These are phyloP conservation scores for Podospora sp. DNA, from an alignment of 495 filamentous ascomycete species.

Conservation along the genomic window DNA sequence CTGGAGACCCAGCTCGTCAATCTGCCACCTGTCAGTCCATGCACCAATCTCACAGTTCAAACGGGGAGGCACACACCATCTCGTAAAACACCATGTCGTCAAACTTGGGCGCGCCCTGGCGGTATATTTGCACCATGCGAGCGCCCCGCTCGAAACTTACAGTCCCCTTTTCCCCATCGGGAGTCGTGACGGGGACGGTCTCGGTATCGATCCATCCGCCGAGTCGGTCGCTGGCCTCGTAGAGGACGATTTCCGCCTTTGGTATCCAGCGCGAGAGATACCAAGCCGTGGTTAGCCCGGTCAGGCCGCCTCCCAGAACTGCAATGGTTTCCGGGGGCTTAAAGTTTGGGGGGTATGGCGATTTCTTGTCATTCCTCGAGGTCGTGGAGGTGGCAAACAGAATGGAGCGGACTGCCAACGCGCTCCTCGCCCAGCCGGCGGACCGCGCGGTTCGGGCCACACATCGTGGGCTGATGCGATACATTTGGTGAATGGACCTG, in stretches of 20 bases:
- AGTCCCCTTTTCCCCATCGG: slow-evolving; percentile 47
- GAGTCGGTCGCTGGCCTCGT: slow-evolving; percentile 66
- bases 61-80: slow-evolving; percentile 37
- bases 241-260: slow-evolving; percentile 67
- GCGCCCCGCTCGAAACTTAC: slow-evolving; percentile 86
- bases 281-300: slow-evolving; percentile 81
- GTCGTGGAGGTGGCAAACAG: not conserved
- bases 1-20: slow-evolving; percentile 62
- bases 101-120: slow-evolving; percentile 23
- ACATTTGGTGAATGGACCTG: slow-evolving; percentile 26
- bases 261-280: slow-evolving; percentile 65
- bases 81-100: slow-evolving; percentile 50
- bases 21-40: slow-evolving; percentile 45
- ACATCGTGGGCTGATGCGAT: slow-evolving; percentile 26
- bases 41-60: not conserved
- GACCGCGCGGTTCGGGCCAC: slow-evolving; percentile 20
- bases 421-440: not conserved
- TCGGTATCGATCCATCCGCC: slow-evolving; percentile 87
- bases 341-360: not conserved
- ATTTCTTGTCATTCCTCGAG: not conserved
- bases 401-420: not conserved
- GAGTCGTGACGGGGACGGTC: slow-evolving; percentile 54
- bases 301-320: slow-evolving; percentile 86
- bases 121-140: slow-evolving; percentile 67
- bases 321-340: slow-evolving; percentile 53